phyloP scores from a whole-genome alignment of 2,329 filamentous ascomycete genomes.

The Aspergillus sp. region DNA sequence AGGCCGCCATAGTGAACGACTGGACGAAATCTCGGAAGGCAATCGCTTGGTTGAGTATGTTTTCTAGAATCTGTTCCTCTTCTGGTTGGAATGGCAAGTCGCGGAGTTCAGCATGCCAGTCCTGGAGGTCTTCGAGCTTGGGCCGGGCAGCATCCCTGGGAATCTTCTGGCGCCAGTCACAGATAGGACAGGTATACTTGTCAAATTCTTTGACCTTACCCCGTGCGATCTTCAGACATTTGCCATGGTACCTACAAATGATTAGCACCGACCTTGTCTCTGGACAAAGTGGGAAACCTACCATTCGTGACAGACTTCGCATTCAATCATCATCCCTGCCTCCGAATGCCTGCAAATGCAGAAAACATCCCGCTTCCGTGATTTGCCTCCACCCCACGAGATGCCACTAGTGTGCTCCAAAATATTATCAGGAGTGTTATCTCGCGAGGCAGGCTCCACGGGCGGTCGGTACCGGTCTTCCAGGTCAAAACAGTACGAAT shows the following conservation, averaged over 20 bases:
- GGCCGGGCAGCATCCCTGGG: slow-evolving; percentile 92
- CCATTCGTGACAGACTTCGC: slow-evolving; percentile 97
- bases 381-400: slow-evolving; percentile 45
- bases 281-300: slow-evolving; percentile 41
- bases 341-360: slow-evolving; percentile 92
- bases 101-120: slow-evolving; percentile 77
- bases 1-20: slow-evolving; percentile 70
- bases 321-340: slow-evolving; percentile 99
- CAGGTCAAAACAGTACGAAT: slow-evolving; percentile 85
- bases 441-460: slow-evolving; percentile 83
- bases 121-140: slow-evolving; percentile 81
- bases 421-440: slow-evolving; percentile 59
- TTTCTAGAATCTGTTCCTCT: slow-evolving; percentile 78
- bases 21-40: slow-evolving; percentile 77
- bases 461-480: slow-evolving; percentile 81
- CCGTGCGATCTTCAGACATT: slow-evolving; percentile 93
- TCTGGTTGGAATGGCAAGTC: slow-evolving; percentile 87
- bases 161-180: slow-evolving; percentile 94
- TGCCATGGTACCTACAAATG: slow-evolving; percentile 76
- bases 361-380: slow-evolving; percentile 69
- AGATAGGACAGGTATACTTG: slow-evolving; percentile 96
- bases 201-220: slow-evolving; percentile 98
- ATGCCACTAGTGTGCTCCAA: slow-evolving; percentile 36
- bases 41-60: slow-evolving; percentile 77
- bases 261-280: slow-evolving; percentile 18